Percentiles rank a stretch among this genome's conserved stretches.
Conservation (phyloP, 2,329 filamentous ascomycete genomes). For the Sordariomycetes sp. region DNA sequence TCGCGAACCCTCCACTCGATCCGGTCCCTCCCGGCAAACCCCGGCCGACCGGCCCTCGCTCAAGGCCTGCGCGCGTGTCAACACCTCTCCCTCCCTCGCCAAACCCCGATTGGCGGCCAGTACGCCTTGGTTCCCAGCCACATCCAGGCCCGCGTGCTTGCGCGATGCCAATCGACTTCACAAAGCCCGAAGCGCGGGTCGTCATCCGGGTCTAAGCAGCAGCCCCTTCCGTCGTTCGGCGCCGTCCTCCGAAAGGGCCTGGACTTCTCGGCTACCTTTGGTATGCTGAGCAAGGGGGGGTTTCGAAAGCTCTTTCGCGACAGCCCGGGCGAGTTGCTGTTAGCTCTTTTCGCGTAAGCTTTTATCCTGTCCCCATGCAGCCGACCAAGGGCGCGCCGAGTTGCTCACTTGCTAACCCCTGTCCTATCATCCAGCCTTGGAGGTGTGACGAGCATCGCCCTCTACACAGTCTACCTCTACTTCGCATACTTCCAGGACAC, state of each 20-base stretch:
- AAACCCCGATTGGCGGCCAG: not conserved
- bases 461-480: slow-evolving; percentile 32
- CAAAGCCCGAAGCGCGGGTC: not conserved
- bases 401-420: not conserved
- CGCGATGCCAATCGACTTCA: not conserved
- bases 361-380: not conserved
- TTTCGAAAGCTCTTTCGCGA: slow-evolving; percentile 25
- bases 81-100: not conserved
- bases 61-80: not conserved
- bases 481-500: slow-evolving; percentile 43
- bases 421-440: slow-evolving; percentile 22
- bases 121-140: not conserved
- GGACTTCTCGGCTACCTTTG: not conserved
- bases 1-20: not conserved
- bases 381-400: not conserved
- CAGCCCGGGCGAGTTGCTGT: slow-evolving; percentile 30
- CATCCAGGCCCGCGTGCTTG: not conserved
- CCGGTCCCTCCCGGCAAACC: not conserved
- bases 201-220: not conserved
- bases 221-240: not conserved
- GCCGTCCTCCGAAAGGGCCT: slow-evolving; percentile 3
- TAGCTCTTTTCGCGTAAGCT: slow-evolving; percentile 29
- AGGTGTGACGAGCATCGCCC: slow-evolving; percentile 17
- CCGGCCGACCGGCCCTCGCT: not conserved
- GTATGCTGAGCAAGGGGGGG: slow-evolving; percentile 11